Percentiles rank a stretch among this genome's conserved stretches.
Evolutionary conservation across 495 filamentous ascomycete genomes (phyloP).

Genomic region (Physcia stellaris): DNA sequence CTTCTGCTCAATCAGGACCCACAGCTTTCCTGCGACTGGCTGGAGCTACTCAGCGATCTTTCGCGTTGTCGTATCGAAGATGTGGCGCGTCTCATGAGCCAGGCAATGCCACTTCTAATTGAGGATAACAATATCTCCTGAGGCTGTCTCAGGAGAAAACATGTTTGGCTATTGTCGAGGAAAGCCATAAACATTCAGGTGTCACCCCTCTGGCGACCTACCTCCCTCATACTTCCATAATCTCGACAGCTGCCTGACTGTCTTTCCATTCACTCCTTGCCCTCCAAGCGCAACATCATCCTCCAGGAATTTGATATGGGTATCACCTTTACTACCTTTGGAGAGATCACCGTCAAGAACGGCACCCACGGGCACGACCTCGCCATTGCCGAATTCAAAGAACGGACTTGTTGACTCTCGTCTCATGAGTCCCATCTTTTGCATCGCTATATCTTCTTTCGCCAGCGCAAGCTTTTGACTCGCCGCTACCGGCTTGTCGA

Average conservation of each 20-base stretch:
- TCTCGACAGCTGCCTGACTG: constrained; percentile 52
- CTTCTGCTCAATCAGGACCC: no score
- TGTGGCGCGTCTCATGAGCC: no score
- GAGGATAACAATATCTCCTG: no score
- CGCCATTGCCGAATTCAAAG: no score
- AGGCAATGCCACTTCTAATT: no score
- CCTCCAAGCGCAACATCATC: constrained; percentile 7
- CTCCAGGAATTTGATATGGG: constrained; percentile 2
- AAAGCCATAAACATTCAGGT: no score
- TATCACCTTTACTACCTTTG: no score
- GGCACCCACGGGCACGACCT: not conserved
- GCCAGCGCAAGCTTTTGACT: not conserved
- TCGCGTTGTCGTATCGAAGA: no score
- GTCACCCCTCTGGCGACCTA: constrained; percentile 31
- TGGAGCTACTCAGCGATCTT: no score
- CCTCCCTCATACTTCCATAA: constrained; percentile 59
- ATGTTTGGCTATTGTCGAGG: no score
- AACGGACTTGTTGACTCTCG: not conserved
- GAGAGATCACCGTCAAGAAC: not conserved
- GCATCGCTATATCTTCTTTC: not conserved
- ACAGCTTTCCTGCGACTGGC: no score
- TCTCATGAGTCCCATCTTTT: not conserved
- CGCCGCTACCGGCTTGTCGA: constrained; percentile 8
- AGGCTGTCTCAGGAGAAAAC: no score
- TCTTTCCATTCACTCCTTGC: constrained; percentile 17